phyloP scores from a whole-genome alignment of 805 yeast species.

The Candida nonsorbophila region DNA sequence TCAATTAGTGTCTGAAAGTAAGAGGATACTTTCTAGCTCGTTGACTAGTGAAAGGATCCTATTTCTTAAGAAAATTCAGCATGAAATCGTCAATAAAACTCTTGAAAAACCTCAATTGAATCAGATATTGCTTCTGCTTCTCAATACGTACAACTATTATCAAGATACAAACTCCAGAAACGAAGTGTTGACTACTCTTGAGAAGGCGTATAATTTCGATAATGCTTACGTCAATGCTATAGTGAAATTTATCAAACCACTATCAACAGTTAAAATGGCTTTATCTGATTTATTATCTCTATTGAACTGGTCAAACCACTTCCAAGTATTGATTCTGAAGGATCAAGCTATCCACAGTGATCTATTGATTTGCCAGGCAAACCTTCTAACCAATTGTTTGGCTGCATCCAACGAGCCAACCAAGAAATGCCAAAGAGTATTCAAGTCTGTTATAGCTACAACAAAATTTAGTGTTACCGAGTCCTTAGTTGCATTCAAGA shows the following conservation, averaged over 20 bases:
- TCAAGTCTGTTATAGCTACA: conserved; percentile 22
- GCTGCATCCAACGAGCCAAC: conserved; percentile 7
- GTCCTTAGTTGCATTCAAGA: conserved; percentile 3
- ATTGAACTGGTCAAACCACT: conserved; percentile 51
- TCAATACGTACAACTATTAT: conserved; percentile 47
- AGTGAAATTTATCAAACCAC: conserved; percentile 29
- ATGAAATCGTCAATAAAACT: conserved; percentile 15
- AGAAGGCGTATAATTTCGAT: conserved; percentile 22
- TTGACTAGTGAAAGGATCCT: conserved; percentile 30
- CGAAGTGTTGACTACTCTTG: conserved; percentile 35
- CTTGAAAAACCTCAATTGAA: conserved; percentile 7
- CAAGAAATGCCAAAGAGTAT: conserved; percentile 10
- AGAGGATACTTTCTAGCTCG: conserved; percentile 16
- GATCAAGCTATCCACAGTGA: no score
- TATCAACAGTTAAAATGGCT: conserved; percentile 32
- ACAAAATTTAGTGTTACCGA: conserved; percentile 23
- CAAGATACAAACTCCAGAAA: conserved; percentile 46
- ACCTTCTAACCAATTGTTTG: conserved; percentile 28
- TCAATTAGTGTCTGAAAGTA: conserved; percentile 1
- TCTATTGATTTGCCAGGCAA: conserved; percentile 24
- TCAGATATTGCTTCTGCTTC: conserved; percentile 21
- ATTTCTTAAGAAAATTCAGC: conserved; percentile 22
- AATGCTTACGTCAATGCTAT: conserved; percentile 29
- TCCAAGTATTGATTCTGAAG: no score
- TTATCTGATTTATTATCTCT: conserved; percentile 52